phyloP scores from a whole-genome alignment of 2,329 filamentous ascomycete genomes.

The Aureobasidium musti region DNA sequence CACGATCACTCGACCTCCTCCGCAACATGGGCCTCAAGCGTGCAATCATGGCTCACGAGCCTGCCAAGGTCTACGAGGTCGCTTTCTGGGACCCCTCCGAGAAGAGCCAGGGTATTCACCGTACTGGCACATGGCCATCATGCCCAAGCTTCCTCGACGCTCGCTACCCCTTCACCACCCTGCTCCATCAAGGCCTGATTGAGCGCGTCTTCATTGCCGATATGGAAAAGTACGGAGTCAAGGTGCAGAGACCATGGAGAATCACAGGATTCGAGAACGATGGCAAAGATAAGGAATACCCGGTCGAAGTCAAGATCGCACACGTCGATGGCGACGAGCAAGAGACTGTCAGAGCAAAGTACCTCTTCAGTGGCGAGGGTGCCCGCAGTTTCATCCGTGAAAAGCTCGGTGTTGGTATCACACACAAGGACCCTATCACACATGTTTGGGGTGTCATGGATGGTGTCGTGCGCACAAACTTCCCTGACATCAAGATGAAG shows the following conservation, averaged over 20 bases:
- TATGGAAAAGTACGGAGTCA: constrained; percentile 59
- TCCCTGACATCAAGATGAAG: constrained; percentile 68
- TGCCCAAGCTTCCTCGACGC: constrained; percentile 79
- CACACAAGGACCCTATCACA: constrained; percentile 63
- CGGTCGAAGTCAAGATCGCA: constrained; percentile 75
- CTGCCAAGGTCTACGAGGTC: constrained; percentile 78
- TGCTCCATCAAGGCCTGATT: constrained; percentile 64
- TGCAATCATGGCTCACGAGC: constrained; percentile 81
- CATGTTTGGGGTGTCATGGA: constrained; percentile 70
- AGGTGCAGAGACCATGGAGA: constrained; percentile 62
- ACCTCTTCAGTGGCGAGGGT: constrained; percentile 64
- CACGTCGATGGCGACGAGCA: constrained; percentile 71
- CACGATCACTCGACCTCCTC: constrained; percentile 80
- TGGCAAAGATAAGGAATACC: constrained; percentile 66
- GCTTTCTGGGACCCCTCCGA: constrained; percentile 64
- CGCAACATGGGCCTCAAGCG: constrained; percentile 89
- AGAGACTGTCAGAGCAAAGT: constrained; percentile 66
- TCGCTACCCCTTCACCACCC: constrained; percentile 63
- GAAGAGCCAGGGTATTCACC: constrained; percentile 56
- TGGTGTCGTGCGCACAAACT: constrained; percentile 62
- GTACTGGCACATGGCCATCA: constrained; percentile 74
- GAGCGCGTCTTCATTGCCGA: constrained; percentile 64
- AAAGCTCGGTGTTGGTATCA: constrained; percentile 66
- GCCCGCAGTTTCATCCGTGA: constrained; percentile 62
- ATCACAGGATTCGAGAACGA: constrained; percentile 64